Percentiles rank a stretch among this genome's conserved stretches.
Evolutionary conservation across 140 eudicot genomes (phyloP).

Genomic region (Ambrosia hybrid): DNA sequence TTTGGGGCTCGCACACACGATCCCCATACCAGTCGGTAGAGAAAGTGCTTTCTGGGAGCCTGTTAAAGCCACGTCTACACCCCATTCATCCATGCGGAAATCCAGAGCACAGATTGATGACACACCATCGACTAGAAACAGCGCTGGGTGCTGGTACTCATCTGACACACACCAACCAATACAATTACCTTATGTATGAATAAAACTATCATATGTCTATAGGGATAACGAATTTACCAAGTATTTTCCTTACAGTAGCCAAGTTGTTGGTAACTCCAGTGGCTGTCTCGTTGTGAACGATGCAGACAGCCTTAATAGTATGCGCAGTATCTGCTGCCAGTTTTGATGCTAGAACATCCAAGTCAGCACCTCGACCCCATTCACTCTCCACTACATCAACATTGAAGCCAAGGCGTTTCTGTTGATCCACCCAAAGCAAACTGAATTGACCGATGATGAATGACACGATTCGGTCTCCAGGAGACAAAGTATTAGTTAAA

Average conservation of each 20-base stretch:
- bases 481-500: constrained; percentile 88
- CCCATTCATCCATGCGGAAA: constrained; percentile 99
- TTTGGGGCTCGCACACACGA: constrained; percentile 94
- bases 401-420: constrained; percentile 79
- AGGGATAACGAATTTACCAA: constrained; percentile 46
- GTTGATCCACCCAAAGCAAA: constrained; percentile 98
- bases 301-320: constrained; percentile 92
- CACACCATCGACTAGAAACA: constrained; percentile 89
- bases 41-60: constrained; percentile 99
- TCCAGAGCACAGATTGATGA: constrained; percentile 97
- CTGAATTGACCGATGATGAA: constrained; percentile 98
- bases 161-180: constrained; percentile 38
- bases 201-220: too few species aligned
- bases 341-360: constrained; percentile 77
- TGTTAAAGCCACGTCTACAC: constrained; percentile 91
- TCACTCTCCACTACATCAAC: constrained; percentile 97
- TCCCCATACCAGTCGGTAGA: constrained; percentile 95
- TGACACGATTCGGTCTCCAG: constrained; percentile 88
- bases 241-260: constrained; percentile 90
- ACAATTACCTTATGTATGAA: too few species aligned
- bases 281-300: constrained; percentile 98
- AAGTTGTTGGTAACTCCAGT: constrained; percentile 99
- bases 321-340: constrained; percentile 77
- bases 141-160: constrained; percentile 94
- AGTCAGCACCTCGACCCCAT: constrained; percentile 92